These are phyloP conservation scores for Vaccinium darrowii DNA, from an alignment of 148 eudicot genomes.

Conservation along the genomic window DNA sequence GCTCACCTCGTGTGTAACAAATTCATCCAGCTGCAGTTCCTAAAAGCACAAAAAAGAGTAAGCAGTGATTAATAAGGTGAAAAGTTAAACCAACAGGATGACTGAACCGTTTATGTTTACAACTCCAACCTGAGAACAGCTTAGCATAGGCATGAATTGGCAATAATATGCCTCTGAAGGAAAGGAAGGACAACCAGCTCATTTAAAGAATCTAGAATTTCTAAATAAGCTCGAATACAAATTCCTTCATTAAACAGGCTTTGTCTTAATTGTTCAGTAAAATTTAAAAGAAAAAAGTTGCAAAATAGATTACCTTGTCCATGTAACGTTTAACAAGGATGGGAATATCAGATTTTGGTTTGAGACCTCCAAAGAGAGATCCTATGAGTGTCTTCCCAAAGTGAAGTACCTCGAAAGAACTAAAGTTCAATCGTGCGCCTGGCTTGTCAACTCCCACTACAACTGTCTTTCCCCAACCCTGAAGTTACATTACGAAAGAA, in stretches of 20 bases:
- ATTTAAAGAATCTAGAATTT: not conserved
- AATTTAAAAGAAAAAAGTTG: not conserved
- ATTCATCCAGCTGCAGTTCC: constrained; percentile 68
- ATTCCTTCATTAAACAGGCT: not conserved
- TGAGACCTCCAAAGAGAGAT: constrained; percentile 79
- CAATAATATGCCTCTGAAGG: not conserved
- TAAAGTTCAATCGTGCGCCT: constrained; percentile 43
- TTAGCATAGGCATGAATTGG: not conserved
- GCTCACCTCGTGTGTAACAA: constrained; percentile 69
- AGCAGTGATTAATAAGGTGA: not conserved
- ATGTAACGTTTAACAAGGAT: constrained; percentile 64
- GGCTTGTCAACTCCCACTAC: constrained; percentile 86
- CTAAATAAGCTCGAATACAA: not conserved
- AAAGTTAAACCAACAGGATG: not conserved
- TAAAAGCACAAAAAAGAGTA: constrained; percentile 13
- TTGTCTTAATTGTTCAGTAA: not conserved
- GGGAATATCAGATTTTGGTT: constrained; percentile 75
- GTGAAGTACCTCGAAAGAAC: constrained; percentile 52
- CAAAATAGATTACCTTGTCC: constrained; percentile 52
- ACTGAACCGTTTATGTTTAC: not conserved
- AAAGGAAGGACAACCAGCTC: not conserved
- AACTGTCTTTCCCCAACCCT: constrained; percentile 97
- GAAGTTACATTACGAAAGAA: constrained; percentile 12
- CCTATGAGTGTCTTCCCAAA: constrained; percentile 55
- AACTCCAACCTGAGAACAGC: not conserved